phyloP scores from a whole-genome alignment of 306 rosid genomes.

The Vigna reflexopilosa region DNA sequence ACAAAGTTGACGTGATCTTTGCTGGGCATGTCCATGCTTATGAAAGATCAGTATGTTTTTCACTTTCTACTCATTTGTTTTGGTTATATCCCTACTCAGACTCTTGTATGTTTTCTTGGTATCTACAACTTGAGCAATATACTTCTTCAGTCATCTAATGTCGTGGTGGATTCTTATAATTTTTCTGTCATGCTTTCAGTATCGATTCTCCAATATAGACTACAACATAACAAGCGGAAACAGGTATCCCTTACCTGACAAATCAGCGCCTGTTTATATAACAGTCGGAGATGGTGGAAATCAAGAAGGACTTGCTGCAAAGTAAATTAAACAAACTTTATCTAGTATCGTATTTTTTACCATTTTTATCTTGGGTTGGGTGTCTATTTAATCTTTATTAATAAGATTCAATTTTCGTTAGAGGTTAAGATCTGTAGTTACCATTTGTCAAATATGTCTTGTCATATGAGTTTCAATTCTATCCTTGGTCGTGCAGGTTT shows the following conservation, averaged over 20 bases:
- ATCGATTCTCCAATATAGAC: constrained; percentile 75
- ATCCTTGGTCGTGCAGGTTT: constrained; percentile 61
- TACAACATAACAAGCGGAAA: constrained; percentile 75
- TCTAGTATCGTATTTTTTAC: not conserved
- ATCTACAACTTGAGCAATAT: constrained; percentile 16
- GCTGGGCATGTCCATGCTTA: constrained; percentile 99
- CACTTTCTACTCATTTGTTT: constrained; percentile 22
- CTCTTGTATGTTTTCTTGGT: constrained; percentile 34
- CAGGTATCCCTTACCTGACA: constrained; percentile 70
- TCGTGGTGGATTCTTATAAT: constrained; percentile 26
- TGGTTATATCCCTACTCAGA: constrained; percentile 10
- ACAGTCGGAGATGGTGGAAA: constrained; percentile 99
- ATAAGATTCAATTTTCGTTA: constrained; percentile 3
- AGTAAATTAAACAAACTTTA: constrained; percentile 50
- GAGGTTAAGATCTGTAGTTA: not conserved
- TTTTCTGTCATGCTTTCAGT: constrained; percentile 58
- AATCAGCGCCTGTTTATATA: constrained; percentile 90
- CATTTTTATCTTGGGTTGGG: constrained; percentile 6
- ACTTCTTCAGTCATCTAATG: constrained; percentile 38
- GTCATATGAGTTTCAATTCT: constrained; percentile 12
- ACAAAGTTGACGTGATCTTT: constrained; percentile 87
- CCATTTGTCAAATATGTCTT: constrained; percentile 5
- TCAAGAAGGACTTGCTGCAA: constrained; percentile 96
- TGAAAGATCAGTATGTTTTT: constrained; percentile 89
- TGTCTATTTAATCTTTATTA: constrained; percentile 8